Conservation (phyloP, 768 basidiomycete species). For the Panellus pusillus region DNA sequence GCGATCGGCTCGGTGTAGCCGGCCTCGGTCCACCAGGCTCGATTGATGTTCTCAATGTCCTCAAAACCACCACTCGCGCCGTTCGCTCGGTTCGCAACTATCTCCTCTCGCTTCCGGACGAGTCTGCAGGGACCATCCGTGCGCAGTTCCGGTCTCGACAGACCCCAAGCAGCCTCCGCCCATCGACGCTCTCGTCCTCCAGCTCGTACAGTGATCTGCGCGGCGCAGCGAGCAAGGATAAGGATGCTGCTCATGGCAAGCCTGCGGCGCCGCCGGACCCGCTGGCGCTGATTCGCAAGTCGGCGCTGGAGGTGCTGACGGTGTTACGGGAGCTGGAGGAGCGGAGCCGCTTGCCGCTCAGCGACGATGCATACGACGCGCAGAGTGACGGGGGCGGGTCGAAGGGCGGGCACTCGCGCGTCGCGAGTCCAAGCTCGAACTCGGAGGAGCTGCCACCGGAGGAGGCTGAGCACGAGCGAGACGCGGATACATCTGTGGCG, state of each 20-base stretch:
- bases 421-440: conserved; percentile 40
- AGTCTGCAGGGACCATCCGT: conserved; percentile 55
- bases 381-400: conserved; percentile 65
- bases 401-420: conserved; percentile 42
- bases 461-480: conserved; percentile 33
- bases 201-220: conserved; percentile 15
- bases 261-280: conserved; percentile 49
- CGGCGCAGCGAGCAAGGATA: background rate
- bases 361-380: conserved; percentile 81
- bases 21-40: conserved; percentile 22
- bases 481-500: conserved; percentile 59
- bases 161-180: conserved; percentile 41
- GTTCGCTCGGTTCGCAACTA: conserved; percentile 86
- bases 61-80: conserved; percentile 78
- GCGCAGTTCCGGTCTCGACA: conserved; percentile 55
- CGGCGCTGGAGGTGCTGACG: conserved; percentile 82
- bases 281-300: conserved; percentile 66
- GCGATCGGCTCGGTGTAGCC: conserved; percentile 22
- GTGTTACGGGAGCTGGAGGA: conserved; percentile 83
- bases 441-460: conserved; percentile 39
- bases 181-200: conserved; percentile 30
- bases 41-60: conserved; percentile 62
- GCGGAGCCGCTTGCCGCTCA: conserved; percentile 67
- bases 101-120: conserved; percentile 77
- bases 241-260: conserved; percentile 6